Base-by-base conservation (phyloP, 345 rosid genomes). In the Sisymbrium irio region DNA sequence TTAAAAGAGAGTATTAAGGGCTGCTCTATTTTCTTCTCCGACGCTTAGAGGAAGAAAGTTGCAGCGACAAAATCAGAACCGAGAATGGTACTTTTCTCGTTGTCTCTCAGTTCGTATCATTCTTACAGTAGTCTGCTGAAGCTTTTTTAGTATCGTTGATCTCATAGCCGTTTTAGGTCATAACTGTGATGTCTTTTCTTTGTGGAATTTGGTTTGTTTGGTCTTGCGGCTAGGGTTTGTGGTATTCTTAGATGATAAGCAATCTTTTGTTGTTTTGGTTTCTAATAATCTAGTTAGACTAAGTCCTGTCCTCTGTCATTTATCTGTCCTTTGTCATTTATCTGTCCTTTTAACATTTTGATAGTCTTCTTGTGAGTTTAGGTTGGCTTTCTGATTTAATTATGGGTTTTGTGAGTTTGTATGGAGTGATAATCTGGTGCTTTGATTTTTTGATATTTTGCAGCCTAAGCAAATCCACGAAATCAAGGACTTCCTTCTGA, bases 391-490 rank as follows among this genome's bases (percentile, higher is more conserved):
- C 12, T 27, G 35, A 7, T 0, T n/a, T n/a, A n/a, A n/a, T n/a
- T n/a, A n/a, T n/a, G n/a, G 56, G 9, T 3, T 30, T 27, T 0
- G 1, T 54, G 70, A n/a, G 10, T 4, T n/a, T 1, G 46, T 20
- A 22, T 5, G 36, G 17, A 74, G 2, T 28, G 28, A 9, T 36
- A 65, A 56, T n/a, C n/a, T 9, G 35, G 60, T 15, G 28, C 3
- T 7, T 19, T 25, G 22, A 27, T 18, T 42, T 42, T 47, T 19
- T 64, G 64, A 14, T 40, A 9, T 9, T 9, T 4, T 50, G 65
- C 57, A 85, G 92, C 92, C 92, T 3, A 85, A 85, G 84, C 88
- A 85, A 81, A 85, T 85, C 54, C 85, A 79, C 0, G 92, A 87
- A 59, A 85, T 87, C 73, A 85, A 84, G 79, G 92, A 87, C 71